phyloP scores from a whole-genome alignment of 345 rosid species.

The Passiflora organensis region DNA sequence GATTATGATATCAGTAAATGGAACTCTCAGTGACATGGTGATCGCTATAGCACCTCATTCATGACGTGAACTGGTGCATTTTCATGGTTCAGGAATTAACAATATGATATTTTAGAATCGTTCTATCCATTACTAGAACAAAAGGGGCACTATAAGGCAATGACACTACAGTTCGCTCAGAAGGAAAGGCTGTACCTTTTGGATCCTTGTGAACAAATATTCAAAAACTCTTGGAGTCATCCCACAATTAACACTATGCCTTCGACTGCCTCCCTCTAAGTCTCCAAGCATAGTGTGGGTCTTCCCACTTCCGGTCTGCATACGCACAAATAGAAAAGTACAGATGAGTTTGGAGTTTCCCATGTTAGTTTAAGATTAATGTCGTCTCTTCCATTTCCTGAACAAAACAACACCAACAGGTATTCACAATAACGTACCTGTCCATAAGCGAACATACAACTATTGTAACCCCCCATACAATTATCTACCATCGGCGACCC shows the following conservation, averaged over 20 bases:
- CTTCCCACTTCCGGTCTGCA: conserved; percentile 98
- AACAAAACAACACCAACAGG: neutral
- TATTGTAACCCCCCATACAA: conserved; percentile 91
- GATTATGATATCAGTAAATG: no score
- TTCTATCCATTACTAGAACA: no score
- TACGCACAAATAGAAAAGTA: conserved; percentile 2
- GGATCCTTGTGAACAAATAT: conserved; percentile 80
- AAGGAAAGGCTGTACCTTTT: conserved; percentile 47
- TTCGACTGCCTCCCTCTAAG: conserved; percentile 87
- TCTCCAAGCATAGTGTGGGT: conserved; percentile 99
- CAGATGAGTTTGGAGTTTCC: neutral
- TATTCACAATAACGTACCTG: conserved; percentile 48
- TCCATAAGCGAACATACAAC: conserved; percentile 99
- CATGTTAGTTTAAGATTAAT: neutral
- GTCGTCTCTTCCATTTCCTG: no score
- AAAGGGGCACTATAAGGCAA: no score
- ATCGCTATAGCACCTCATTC: no score
- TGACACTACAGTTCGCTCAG: no score
- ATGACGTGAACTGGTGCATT: no score
- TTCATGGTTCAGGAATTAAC: no score
- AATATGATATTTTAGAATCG: no score
- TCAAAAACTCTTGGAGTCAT: conserved; percentile 98
- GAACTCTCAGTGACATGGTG: no score
- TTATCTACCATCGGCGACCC: conserved; percentile 98
- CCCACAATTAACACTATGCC: conserved; percentile 92